Conservation (phyloP, 2,329 filamentous ascomycete species). For the Trichophyton schoenleinii region DNA sequence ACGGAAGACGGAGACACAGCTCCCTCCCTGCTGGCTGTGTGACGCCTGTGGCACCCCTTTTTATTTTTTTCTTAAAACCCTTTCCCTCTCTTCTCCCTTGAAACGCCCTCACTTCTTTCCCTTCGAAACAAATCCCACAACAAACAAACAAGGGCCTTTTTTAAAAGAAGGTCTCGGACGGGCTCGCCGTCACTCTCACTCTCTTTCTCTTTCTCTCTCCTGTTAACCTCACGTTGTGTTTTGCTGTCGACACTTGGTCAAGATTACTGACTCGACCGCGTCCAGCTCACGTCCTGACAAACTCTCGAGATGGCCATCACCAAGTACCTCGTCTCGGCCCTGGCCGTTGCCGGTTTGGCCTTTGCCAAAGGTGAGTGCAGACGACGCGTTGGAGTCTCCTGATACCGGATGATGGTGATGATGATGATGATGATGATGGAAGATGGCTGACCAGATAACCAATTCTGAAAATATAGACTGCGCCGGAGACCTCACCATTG, state of each 20-base stretch:
- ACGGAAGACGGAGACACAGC: not conserved
- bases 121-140: not conserved
- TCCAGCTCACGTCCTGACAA: conserved; percentile 4
- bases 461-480: not conserved
- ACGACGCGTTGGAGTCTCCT: not conserved
- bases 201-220: not conserved
- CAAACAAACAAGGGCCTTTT: not conserved
- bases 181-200: too few species aligned
- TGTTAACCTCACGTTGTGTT: conserved; percentile 15
- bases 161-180: too few species aligned
- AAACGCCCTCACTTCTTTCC: not conserved
- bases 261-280: conserved; percentile 15
- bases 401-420: conserved; percentile 8
- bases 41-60: not conserved
- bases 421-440: not conserved
- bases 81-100: not conserved
- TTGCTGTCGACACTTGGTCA: conserved; percentile 14
- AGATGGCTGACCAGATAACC: too few species aligned
- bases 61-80: not conserved
- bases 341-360: conserved; percentile 42
- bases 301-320: conserved; percentile 37
- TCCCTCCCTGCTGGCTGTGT: not conserved
- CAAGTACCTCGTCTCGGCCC: conserved; percentile 44
- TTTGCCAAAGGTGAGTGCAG: conserved; percentile 29
- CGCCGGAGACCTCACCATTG: conserved; percentile 28